Base-by-base conservation (phyloP, 75 land plant species). In the Pseudotsuga menziesii region DNA sequence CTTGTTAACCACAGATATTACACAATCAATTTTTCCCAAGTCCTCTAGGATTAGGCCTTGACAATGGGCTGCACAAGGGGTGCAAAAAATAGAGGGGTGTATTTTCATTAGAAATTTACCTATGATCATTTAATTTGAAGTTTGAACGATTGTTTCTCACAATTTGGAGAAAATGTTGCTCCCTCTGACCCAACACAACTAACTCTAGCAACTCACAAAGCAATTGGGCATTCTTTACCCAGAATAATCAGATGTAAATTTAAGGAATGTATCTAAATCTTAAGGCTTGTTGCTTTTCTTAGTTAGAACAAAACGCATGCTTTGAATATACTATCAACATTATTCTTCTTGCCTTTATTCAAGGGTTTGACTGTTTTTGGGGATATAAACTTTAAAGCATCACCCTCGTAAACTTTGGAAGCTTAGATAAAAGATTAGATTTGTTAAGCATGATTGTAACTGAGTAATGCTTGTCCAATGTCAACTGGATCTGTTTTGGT, bases 401-500 rank as follows among this genome's bases (percentile, higher is more conserved):
- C 9, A 48, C 54, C 54, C 2, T 36, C 20, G 54, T 5, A 69
- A 69, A 44, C 20, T 41, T 36, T 69, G 52, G 52, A 11, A 39
- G 72, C 3, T 41, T 0, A 69, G 72, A 41, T 20, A 29, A 41
- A n/a, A 13, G 9, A n/a, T 20, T n/a, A 20, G 13, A 22, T 17
- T 69, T 69, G 32, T 36, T 25, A 26, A 61, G 14, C 64, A 61
- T 25, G 29, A 27, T 25, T 6, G 29, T 4, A 26, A 61, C 6
- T 23, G 35, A 5, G 39, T 39, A 15, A n/a, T 39, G 7, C 20
- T 39, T 69, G 72, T n/a, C n/a, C n/a, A n/a, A n/a, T n/a, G n/a
- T 64, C 15, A 41, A 69, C 48, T 64, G 19, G 48, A 69, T 17
- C 11, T 69, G 5, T 69, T 69, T 69, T 69, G 72, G 72, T 39